Evolutionary conservation across 768 basidiomycete species (phyloP).

Genomic region (Trametes cingulata): DNA sequence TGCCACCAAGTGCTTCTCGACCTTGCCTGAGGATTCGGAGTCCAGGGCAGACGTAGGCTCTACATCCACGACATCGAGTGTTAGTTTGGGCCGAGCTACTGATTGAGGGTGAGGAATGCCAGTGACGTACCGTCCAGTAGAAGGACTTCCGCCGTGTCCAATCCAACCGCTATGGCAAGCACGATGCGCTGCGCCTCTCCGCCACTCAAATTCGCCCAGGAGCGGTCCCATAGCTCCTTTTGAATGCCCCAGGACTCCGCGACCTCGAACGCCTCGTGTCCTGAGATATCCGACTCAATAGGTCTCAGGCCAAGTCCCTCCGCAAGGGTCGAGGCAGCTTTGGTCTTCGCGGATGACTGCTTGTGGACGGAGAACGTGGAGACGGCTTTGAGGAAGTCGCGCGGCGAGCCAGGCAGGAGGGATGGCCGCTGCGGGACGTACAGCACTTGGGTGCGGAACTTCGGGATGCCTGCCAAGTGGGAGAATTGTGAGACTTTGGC

Average conservation of each 20-base stretch:
- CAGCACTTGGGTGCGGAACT: conserved; percentile 74
- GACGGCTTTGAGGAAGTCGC: conserved; percentile 65
- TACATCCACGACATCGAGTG: conserved; percentile 31
- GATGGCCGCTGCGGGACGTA: conserved; percentile 91
- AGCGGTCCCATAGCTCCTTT: conserved; percentile 69
- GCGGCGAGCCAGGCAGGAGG: conserved; percentile 79
- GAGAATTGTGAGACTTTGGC: neutral
- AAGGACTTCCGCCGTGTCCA: conserved; percentile 76
- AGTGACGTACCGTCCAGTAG: conserved; percentile 69
- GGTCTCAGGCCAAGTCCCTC: neutral
- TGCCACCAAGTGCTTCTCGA: conserved; percentile 62
- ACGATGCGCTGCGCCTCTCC: conserved; percentile 87
- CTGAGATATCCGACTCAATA: neutral
- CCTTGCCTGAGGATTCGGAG: conserved; percentile 57
- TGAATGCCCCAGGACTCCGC: conserved; percentile 68
- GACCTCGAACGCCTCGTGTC: conserved; percentile 48
- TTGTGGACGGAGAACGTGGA: conserved; percentile 50
- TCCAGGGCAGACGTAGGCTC: conserved; percentile 93
- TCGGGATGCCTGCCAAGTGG: conserved; percentile 59
- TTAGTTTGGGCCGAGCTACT: neutral
- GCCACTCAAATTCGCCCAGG: conserved; percentile 80
- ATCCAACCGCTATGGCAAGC: conserved; percentile 70
- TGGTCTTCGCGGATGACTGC: conserved; percentile 20
- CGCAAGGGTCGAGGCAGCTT: conserved; percentile 24
- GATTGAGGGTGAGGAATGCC: neutral